phyloP scores from a whole-genome alignment of 75 land plant genomes.

The Pinus albicaulis region DNA sequence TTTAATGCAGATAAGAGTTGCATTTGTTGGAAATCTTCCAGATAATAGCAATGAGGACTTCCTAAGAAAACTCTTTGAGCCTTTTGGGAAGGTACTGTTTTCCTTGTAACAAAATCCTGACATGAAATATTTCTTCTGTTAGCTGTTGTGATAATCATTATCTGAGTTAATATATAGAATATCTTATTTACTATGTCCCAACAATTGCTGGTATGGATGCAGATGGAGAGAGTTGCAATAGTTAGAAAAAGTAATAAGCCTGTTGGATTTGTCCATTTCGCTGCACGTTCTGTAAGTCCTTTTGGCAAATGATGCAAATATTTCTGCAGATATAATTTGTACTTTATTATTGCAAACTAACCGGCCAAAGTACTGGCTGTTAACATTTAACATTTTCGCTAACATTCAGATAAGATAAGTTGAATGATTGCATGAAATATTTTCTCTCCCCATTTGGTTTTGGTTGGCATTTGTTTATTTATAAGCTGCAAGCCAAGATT shows the following conservation, averaged over 20 bases:
- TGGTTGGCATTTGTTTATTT: no score
- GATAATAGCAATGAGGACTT: slow-evolving; percentile 21
- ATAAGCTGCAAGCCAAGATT: no score
- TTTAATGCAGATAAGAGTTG: slow-evolving; percentile 25
- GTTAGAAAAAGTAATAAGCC: slow-evolving; percentile 24
- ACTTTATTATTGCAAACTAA: neutral
- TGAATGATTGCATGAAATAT: no score
- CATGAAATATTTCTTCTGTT: neutral
- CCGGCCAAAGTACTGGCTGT: no score
- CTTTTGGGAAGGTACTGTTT: slow-evolving; percentile 30
- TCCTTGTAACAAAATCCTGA: neutral
- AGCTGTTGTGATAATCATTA: neutral
- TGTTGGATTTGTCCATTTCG: slow-evolving; percentile 45
- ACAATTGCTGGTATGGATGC: neutral
- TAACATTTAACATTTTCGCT: no score
- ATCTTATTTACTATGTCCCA: slow-evolving; percentile 2
- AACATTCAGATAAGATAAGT: no score
- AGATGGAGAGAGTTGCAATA: slow-evolving; percentile 42
- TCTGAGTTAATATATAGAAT: neutral
- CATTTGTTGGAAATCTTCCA: slow-evolving; percentile 41
- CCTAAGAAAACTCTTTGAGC: slow-evolving; percentile 30
- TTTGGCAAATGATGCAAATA: neutral
- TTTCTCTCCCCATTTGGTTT: no score
- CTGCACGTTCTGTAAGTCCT: slow-evolving; percentile 25
- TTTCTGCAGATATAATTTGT: neutral